Conservation (phyloP, 495 filamentous ascomycete genomes). For the Penicillium paxilli region DNA sequence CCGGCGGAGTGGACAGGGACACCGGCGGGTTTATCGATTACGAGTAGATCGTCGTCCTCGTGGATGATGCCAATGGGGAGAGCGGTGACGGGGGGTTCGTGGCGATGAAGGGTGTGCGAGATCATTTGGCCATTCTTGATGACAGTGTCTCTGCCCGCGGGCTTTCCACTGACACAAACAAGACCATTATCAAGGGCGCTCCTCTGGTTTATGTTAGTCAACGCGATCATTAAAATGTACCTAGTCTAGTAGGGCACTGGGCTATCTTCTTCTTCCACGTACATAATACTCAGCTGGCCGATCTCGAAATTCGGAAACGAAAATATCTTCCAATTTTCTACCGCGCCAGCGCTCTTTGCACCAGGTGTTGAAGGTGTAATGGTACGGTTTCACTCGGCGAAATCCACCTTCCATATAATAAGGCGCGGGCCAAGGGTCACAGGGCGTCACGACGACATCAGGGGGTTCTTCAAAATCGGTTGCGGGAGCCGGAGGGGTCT, state of each 20-base stretch:
- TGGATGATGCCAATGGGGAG: constrained; percentile 77
- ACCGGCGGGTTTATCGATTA: constrained; percentile 95
- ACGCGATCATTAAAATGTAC: no score
- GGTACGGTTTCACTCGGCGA: constrained; percentile 81
- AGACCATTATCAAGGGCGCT: constrained; percentile 76
- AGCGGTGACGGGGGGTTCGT: constrained; percentile 90
- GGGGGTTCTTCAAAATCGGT: constrained; percentile 46
- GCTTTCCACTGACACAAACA: constrained; percentile 72
- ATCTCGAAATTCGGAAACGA: constrained; percentile 76
- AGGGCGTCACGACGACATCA: constrained; percentile 58
- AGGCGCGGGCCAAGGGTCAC: constrained; percentile 63
- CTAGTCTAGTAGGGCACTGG: no score
- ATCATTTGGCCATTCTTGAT: constrained; percentile 83
- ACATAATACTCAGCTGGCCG: constrained; percentile 86
- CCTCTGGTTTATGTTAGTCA: constrained; percentile 48
- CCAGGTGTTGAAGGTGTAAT: constrained; percentile 92
- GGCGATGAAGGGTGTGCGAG: constrained; percentile 90
- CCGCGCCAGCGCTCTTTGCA: constrained; percentile 90
- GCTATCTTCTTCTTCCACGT: no score
- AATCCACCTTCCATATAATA: constrained; percentile 81
- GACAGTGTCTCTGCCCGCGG: constrained; percentile 52
- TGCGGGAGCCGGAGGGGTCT: constrained; percentile 33
- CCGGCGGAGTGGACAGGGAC: constrained; percentile 94
- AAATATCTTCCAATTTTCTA: constrained; percentile 73
- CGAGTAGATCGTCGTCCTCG: constrained; percentile 87